Evolutionary conservation across 768 basidiomycete species (phyloP).

Genomic region (Mycena indigotica): DNA sequence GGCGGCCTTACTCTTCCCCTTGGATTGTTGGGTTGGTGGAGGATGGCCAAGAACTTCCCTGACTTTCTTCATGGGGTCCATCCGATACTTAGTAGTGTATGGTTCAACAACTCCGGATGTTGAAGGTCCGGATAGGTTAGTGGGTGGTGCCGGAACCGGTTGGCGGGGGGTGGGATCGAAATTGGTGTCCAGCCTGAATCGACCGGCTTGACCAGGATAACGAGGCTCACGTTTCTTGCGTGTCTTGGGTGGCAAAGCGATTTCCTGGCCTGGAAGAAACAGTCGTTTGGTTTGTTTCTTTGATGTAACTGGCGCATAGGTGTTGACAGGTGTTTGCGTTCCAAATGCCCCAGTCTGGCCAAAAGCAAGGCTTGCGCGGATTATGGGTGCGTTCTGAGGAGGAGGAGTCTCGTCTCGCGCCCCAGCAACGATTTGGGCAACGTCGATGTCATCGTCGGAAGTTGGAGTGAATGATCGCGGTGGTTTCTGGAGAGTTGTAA

Average conservation of each 20-base stretch:
- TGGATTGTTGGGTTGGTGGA: too few species aligned
- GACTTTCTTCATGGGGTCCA: too few species aligned
- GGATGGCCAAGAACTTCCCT: too few species aligned
- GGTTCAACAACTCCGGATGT: too few species aligned
- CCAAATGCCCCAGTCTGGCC: not conserved
- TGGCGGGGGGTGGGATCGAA: slow-evolving; percentile 37
- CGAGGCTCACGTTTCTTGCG: not conserved
- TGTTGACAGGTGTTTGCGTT: not conserved
- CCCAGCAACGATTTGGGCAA: slow-evolving; percentile 33
- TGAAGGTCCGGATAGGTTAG: slow-evolving; percentile 33
- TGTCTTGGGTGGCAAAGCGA: not conserved
- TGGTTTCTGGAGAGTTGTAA: slow-evolving; percentile 36
- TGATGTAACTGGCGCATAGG: not conserved
- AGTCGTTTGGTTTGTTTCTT: slow-evolving; percentile 36
- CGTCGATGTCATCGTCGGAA: slow-evolving; percentile 52
- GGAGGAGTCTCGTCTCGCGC: slow-evolving; percentile 50
- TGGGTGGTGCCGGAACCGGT: slow-evolving; percentile 6
- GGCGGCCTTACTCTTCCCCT: slow-evolving; percentile 1
- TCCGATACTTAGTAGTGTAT: slow-evolving; percentile 45
- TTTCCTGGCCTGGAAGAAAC: slow-evolving; percentile 50
- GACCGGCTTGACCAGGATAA: not conserved
- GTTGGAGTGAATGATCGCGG: slow-evolving; percentile 54
- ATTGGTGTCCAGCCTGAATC: slow-evolving; percentile 45
- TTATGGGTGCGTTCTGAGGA: slow-evolving; percentile 49
- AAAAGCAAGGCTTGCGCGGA: slow-evolving; percentile 35